Percentiles rank a stretch among this genome's conserved stretches.
phyloP scores from a whole-genome alignment of 2,329 filamentous ascomycete genomes.

The Rhynchosporium graminicola region DNA sequence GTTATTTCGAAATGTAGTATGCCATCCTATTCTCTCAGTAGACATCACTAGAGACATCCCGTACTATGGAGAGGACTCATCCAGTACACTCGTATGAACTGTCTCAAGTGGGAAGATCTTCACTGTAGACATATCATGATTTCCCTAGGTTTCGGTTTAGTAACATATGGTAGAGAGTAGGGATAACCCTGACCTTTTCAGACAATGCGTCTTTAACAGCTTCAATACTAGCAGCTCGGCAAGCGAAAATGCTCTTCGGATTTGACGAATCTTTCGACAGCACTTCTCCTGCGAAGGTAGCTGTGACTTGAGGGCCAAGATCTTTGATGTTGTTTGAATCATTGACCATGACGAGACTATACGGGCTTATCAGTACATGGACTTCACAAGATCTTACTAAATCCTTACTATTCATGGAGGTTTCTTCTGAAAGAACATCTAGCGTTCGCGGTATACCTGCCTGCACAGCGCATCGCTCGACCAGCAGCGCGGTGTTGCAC shows the following conservation, averaged over 20 bases:
- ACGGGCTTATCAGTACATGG: background rate
- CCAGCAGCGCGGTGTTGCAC: background rate
- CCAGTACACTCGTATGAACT: constrained; percentile 5
- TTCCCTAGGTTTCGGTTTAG: background rate
- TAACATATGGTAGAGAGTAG: too few species aligned
- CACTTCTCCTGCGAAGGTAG: constrained; percentile 9
- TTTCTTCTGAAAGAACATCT: background rate
- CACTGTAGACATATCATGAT: constrained; percentile 10
- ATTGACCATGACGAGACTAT: constrained; percentile 8
- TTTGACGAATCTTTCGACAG: constrained; percentile 8
- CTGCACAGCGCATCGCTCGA: background rate
- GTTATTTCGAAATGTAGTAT: too few species aligned
- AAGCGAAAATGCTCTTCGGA: constrained; percentile 8
- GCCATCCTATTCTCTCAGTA: background rate
- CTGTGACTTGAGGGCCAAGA: constrained; percentile 6
- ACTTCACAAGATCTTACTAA: background rate
- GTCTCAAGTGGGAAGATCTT: constrained; percentile 13
- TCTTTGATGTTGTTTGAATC: background rate
- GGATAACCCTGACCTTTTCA: background rate
- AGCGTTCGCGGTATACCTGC: background rate
- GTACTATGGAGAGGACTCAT: background rate
- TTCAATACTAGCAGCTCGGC: constrained; percentile 6
- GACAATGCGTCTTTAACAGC: background rate
- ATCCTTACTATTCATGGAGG: constrained; percentile 7
- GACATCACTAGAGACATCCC: background rate